Evolutionary conservation across 257 asterid genomes (phyloP).

Genomic region (Vinca minor): DNA sequence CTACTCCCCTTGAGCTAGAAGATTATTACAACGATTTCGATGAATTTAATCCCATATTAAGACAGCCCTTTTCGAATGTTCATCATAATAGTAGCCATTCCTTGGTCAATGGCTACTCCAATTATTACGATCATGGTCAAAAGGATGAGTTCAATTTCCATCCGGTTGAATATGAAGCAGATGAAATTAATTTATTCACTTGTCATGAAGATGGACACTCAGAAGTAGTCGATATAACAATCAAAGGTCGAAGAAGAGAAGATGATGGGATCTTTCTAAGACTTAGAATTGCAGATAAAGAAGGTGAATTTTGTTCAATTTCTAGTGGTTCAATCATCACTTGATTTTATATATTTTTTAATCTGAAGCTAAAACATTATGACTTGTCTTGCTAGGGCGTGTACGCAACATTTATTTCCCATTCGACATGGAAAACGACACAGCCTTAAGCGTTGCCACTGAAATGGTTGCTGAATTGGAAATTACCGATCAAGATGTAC

Average conservation of each 20-base stretch:
- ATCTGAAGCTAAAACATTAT: too few species aligned
- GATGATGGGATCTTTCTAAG: conserved; percentile 61
- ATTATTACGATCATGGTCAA: conserved; percentile 39
- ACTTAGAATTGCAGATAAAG: conserved; percentile 77
- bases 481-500: conserved; percentile 72
- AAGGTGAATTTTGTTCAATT: conserved; percentile 36
- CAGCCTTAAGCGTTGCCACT: conserved; percentile 66
- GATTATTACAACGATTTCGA: conserved; percentile 36
- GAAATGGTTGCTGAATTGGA: conserved; percentile 91
- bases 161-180: conserved; percentile 33
- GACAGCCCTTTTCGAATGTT: conserved; percentile 43
- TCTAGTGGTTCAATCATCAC: conserved; percentile 3
- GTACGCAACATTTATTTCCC: conserved; percentile 77
- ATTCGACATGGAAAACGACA: conserved; percentile 59
- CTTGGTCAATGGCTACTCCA: conserved; percentile 43
- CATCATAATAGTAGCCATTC: conserved; percentile 42
- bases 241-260: conserved; percentile 57
- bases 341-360: neutral
- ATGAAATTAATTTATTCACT: conserved; percentile 48
- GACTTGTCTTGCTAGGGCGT: too few species aligned
- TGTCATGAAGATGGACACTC: conserved; percentile 41
- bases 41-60: conserved; percentile 33
- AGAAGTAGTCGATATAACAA: conserved; percentile 49
- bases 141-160: conserved; percentile 36
- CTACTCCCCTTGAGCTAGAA: conserved; percentile 34